Percentiles rank a stretch among this genome's conserved stretches.
phyloP scores from a whole-genome alignment of 306 rosid genomes.

The Citrullus amarus region DNA sequence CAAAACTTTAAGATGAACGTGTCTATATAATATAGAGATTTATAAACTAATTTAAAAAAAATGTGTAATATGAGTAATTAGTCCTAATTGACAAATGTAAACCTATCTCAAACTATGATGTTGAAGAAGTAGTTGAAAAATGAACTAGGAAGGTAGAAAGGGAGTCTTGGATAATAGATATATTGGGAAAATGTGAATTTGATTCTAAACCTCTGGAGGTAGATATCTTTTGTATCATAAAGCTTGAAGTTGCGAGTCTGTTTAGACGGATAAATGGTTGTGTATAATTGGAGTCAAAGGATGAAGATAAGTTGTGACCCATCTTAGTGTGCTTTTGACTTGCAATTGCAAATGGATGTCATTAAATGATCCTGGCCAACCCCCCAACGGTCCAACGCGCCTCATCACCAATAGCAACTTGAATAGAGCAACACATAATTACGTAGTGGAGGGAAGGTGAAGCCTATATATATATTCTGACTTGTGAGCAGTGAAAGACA shows the following conservation, averaged over 20 bases:
- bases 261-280: not conserved
- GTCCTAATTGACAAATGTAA: no score
- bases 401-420: not conserved
- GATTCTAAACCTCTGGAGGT: not conserved
- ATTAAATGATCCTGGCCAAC: not conserved
- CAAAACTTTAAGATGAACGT: no score
- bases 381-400: conserved; percentile 3
- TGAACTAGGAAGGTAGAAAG: not conserved
- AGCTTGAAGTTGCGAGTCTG: not conserved
- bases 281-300: not conserved
- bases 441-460: not conserved
- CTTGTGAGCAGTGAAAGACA: not conserved
- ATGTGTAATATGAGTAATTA: no score
- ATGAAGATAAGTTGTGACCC: not conserved
- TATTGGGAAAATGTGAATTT: not conserved
- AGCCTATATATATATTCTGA: not conserved
- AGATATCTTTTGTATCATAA: not conserved
- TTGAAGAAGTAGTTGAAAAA: no score
- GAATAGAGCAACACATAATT: not conserved
- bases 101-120: no score
- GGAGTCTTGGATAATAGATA: not conserved
- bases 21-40: no score
- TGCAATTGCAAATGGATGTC: not conserved
- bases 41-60: no score
- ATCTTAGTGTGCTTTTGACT: not conserved